These are phyloP conservation scores for Fagopyrum tataricum DNA, from an alignment of 148 eudicot genomes.

Conservation along the genomic window DNA sequence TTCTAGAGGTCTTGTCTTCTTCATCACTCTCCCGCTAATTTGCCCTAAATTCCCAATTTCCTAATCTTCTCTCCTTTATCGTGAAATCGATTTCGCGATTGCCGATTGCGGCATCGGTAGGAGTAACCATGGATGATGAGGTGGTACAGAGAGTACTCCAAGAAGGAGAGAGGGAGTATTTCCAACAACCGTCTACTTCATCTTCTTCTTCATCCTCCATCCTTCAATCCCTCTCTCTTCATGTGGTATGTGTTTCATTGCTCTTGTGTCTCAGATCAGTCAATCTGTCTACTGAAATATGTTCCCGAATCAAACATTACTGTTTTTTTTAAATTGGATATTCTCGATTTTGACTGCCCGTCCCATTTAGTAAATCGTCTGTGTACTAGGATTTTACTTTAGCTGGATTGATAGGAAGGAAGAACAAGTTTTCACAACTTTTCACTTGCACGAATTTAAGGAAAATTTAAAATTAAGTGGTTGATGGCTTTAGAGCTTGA, in stretches of 20 bases:
- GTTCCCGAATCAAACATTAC: background rate
- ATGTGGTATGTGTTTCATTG: conserved; percentile 61
- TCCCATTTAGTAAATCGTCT: background rate
- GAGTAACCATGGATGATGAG: conserved; percentile 61
- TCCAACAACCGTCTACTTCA: conserved; percentile 71
- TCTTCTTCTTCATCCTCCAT: conserved; percentile 79
- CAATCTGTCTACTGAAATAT: background rate
- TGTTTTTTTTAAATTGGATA: background rate
- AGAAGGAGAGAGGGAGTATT: conserved; percentile 80
- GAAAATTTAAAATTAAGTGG: background rate
- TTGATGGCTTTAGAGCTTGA: background rate
- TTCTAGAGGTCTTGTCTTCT: background rate
- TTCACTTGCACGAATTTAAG: background rate
- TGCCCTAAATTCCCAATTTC: background rate
- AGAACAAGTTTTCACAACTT: background rate
- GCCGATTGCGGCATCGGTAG: background rate
- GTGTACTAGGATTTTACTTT: background rate
- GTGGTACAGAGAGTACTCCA: conserved; percentile 83
- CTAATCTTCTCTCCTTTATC: background rate
- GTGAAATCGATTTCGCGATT: conserved; percentile 2
- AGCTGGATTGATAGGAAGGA: background rate
- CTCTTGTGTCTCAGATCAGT: background rate
- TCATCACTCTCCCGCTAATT: conserved; percentile 4
- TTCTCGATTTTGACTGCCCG: background rate
- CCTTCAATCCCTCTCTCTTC: conserved; percentile 96